These are phyloP conservation scores for Sanghuangporus weigelae DNA, from an alignment of 1,284 basidiomycete genomes.

Conservation along the genomic window DNA sequence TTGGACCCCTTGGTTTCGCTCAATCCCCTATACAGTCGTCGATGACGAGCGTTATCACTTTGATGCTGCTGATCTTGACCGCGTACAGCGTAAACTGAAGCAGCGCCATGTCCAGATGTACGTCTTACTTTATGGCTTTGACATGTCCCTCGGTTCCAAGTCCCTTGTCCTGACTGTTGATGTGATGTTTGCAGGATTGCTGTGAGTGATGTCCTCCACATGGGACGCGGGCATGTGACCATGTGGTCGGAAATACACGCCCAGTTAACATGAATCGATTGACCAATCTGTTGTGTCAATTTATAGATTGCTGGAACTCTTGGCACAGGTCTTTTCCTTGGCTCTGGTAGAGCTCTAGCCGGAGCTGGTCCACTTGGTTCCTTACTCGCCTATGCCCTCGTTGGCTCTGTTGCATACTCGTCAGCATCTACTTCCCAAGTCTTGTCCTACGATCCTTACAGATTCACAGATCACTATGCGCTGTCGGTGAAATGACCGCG, in stretches of 20 bases:
- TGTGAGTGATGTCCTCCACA: conserved; percentile 31
- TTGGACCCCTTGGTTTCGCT: background rate
- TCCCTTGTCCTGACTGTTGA: conserved; percentile 4
- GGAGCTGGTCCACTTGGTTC: conserved; percentile 57
- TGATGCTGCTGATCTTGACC: conserved; percentile 54
- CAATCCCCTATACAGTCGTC: conserved; percentile 13
- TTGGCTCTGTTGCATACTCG: conserved; percentile 60
- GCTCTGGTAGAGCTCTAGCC: conserved; percentile 59
- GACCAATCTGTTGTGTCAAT: background rate
- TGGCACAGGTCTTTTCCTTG: conserved; percentile 79
- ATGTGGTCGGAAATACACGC: background rate
- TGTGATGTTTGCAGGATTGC: conserved; percentile 44
- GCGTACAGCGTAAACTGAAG: conserved; percentile 57
- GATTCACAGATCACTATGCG: conserved; percentile 47
- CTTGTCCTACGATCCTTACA: background rate
- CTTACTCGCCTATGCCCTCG: conserved; percentile 54
- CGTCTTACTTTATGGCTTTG: conserved; percentile 21
- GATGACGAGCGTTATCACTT: conserved; percentile 28
- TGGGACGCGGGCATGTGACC: background rate
- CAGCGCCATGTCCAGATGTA: conserved; percentile 73
- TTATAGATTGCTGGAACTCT: conserved; percentile 67
- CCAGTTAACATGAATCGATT: background rate
- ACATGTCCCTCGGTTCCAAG: background rate
- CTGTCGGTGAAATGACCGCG: conserved; percentile 67
- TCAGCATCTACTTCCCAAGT: conserved; percentile 27